Conservation (phyloP, 2,329 filamentous ascomycete genomes). For the Alternaria longipes region DNA sequence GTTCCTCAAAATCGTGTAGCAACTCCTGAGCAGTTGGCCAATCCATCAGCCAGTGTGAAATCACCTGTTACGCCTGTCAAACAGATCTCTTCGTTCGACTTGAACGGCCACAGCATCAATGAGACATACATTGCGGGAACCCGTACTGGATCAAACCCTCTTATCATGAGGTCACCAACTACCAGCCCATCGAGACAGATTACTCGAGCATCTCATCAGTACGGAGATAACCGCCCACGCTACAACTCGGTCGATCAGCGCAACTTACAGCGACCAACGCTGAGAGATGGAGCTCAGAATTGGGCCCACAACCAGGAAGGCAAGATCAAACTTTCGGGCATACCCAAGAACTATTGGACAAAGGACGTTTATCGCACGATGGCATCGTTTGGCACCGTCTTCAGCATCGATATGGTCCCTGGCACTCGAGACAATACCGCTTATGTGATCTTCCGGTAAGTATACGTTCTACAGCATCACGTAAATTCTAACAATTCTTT, state of each 20-base stretch:
- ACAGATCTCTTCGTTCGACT: constrained; percentile 15
- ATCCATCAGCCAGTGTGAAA: background rate
- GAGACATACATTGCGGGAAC: constrained; percentile 24
- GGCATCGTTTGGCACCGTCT: constrained; percentile 37
- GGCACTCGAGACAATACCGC: constrained; percentile 21
- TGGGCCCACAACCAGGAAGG: constrained; percentile 35
- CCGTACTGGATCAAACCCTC: background rate
- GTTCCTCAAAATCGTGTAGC: background rate
- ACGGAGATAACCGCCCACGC: background rate
- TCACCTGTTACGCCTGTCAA: constrained; percentile 12
- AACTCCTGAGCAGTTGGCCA: constrained; percentile 9
- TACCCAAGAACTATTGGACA: constrained; percentile 31
- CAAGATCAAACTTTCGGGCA: constrained; percentile 29
- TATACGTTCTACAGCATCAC: background rate
- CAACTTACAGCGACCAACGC: constrained; percentile 2
- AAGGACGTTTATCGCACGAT: constrained; percentile 35
- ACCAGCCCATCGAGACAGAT: background rate
- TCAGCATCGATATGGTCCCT: constrained; percentile 39
- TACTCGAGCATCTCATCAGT: background rate
- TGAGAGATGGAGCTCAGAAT: constrained; percentile 8
- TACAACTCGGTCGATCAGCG: constrained; percentile 4
- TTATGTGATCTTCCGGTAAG: constrained; percentile 39
- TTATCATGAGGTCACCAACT: background rate
- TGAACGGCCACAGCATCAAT: constrained; percentile 25
- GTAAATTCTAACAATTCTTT: background rate